A percentile compares a stretch with the other conserved stretches of the same genome.
Conservation (phyloP, 257 asterid species). For the Solanum megistacrolobum region DNA sequence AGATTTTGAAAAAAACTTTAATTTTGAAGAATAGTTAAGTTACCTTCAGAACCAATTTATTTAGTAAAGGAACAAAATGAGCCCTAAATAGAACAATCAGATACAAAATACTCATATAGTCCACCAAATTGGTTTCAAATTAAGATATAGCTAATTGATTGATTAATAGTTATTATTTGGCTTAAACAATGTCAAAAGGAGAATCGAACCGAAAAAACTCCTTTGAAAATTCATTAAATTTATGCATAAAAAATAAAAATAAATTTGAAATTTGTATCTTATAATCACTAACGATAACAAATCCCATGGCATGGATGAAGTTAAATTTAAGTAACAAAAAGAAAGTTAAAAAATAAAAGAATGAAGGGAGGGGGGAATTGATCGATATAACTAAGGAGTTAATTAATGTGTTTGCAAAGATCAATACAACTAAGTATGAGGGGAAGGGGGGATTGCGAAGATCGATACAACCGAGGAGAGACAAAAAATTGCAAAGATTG, state of each 20-base stretch:
- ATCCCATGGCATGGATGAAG: neutral
- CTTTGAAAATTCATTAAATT: neutral
- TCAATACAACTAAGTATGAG: no score
- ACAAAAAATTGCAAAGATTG: fast-evolving
- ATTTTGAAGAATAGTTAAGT: neutral
- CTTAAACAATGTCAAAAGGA: neutral
- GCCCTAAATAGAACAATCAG: neutral
- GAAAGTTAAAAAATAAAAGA: neutral
- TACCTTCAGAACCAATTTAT: neutral
- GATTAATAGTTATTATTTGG: neutral
- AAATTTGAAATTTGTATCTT: neutral
- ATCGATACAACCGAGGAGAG: no score
- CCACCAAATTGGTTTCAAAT: neutral
- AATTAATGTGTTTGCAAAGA: no score
- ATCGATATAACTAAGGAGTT: no score
- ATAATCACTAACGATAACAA: neutral
- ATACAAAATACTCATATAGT: neutral
- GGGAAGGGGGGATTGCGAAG: no score
- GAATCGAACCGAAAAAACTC: neutral
- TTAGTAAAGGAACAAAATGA: neutral
- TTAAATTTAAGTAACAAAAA: neutral
- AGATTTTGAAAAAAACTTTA: no score
- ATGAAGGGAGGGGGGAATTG: no score
- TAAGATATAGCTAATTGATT: neutral
- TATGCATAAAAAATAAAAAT: neutral